These are phyloP conservation scores for Penicillium janthinellum DNA, from an alignment of 2,329 filamentous ascomycete genomes.

Conservation along the genomic window DNA sequence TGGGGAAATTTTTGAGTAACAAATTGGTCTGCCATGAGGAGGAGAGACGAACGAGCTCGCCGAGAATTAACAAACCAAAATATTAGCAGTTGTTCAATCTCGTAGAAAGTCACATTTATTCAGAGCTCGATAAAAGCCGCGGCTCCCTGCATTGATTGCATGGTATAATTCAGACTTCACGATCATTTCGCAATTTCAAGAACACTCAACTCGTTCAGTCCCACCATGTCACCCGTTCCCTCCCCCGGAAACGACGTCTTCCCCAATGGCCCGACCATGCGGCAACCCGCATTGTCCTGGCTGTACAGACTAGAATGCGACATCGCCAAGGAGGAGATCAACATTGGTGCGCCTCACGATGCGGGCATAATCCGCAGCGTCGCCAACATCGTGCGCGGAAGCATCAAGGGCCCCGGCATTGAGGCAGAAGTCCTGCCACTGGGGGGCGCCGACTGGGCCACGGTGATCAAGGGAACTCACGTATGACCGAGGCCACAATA, in stretches of 20 bases:
- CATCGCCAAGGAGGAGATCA: slow-evolving; percentile 26
- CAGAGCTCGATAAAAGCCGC: not conserved
- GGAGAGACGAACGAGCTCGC: not conserved
- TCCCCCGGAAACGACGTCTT: slow-evolving; percentile 28
- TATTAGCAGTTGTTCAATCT: too few species aligned
- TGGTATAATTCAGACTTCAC: not conserved
- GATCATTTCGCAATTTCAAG: not conserved
- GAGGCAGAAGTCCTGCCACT: slow-evolving; percentile 24
- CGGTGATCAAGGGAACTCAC: slow-evolving; percentile 28
- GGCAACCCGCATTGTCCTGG: slow-evolving; percentile 23
- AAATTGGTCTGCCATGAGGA: not conserved
- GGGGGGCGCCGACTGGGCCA: slow-evolving; percentile 29
- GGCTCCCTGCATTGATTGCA: not conserved
- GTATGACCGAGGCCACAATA: slow-evolving; percentile 2
- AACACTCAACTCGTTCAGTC: not conserved
- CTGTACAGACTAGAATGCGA: slow-evolving; percentile 30
- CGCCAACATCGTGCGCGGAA: slow-evolving; percentile 26
- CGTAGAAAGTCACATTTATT: not conserved
- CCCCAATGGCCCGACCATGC: slow-evolving; percentile 27
- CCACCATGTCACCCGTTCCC: slow-evolving; percentile 9
- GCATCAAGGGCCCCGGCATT: slow-evolving; percentile 26
- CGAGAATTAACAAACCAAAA: not conserved
- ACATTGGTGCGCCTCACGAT: slow-evolving; percentile 26
- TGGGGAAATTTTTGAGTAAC: not conserved
- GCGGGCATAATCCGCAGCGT: slow-evolving; percentile 25